Percentiles rank a stretch among this genome's conserved stretches.
Conservation (phyloP, 495 filamentous ascomycete species). For the Thozetella sp. region DNA sequence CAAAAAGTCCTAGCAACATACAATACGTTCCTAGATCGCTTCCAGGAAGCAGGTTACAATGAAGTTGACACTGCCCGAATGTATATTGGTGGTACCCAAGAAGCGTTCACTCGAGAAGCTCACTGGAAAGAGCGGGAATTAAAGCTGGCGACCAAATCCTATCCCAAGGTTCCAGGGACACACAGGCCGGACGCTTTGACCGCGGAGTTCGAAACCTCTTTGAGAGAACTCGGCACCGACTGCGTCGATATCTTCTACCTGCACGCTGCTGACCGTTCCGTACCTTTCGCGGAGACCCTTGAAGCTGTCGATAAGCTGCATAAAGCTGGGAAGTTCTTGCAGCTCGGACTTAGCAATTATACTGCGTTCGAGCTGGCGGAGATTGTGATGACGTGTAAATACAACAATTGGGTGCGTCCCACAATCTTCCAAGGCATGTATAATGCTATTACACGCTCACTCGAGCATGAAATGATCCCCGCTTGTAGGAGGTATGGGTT, state of each 20-base stretch:
- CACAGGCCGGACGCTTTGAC: constrained; percentile 22
- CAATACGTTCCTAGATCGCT: constrained; percentile 61
- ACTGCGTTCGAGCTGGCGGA: constrained; percentile 86
- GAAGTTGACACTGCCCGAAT: constrained; percentile 72
- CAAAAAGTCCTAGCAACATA: constrained; percentile 66
- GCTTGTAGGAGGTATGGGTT: constrained; percentile 76
- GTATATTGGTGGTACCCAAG: constrained; percentile 73
- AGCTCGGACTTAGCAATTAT: constrained; percentile 76
- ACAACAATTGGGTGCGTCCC: constrained; percentile 66
- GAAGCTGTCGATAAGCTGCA: constrained; percentile 72
- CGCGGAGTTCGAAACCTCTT: constrained; percentile 54
- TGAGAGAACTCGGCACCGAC: constrained; percentile 71
- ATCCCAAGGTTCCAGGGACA: constrained; percentile 27
- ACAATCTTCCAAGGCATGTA: constrained; percentile 67
- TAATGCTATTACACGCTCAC: constrained; percentile 64
- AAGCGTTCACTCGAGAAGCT: constrained; percentile 72
- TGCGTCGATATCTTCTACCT: too few relatives aligned
- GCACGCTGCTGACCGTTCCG: constrained; percentile 63
- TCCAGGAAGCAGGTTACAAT: constrained; percentile 64
- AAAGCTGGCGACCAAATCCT: constrained; percentile 71
- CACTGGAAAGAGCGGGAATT: constrained; percentile 76
- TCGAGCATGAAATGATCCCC: constrained; percentile 75
- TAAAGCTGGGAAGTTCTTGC: constrained; percentile 77
- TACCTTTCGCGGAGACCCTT: constrained; percentile 73
- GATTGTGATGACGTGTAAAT: constrained; percentile 70